A percentile compares a stretch with the other conserved stretches of the same genome.
phyloP scores from a whole-genome alignment of 441 rosid species.

The Viola pubescens region DNA sequence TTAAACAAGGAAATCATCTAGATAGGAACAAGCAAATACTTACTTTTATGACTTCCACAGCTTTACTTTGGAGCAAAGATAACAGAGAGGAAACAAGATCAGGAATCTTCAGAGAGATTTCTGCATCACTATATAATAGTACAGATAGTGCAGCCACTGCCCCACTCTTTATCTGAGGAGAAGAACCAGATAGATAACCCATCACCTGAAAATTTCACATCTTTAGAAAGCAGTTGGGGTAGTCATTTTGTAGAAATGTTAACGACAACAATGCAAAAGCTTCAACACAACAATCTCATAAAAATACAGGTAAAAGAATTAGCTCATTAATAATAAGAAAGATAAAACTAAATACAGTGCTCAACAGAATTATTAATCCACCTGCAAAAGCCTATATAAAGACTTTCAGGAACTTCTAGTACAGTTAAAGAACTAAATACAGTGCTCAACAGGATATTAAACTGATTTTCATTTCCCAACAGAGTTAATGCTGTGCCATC shows the following conservation, averaged over 20 bases:
- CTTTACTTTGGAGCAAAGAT: slow-evolving; percentile 73
- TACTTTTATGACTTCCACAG: slow-evolving; percentile 78
- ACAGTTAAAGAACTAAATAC: too few relatives aligned
- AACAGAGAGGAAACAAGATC: slow-evolving; percentile 66
- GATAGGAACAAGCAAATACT: slow-evolving; percentile 14
- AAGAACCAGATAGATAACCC: slow-evolving; percentile 86
- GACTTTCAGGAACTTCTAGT: too few relatives aligned
- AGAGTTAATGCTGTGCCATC: too few relatives aligned
- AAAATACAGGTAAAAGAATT: too few relatives aligned
- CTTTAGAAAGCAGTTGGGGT: slow-evolving; percentile 11
- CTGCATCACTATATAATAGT: slow-evolving; percentile 57
- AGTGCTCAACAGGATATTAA: too few relatives aligned
- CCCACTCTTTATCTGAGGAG: slow-evolving; percentile 90
- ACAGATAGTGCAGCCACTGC: slow-evolving; percentile 88
- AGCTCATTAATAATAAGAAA: too few relatives aligned
- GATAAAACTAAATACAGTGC: too few relatives aligned
- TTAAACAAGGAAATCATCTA: neutral
- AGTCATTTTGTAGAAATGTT: neutral
- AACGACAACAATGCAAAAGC: neutral
- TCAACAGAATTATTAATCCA: too few relatives aligned
- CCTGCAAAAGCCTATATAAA: too few relatives aligned
- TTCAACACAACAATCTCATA: too few relatives aligned
- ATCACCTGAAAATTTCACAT: slow-evolving; percentile 46
- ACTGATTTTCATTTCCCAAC: too few relatives aligned
- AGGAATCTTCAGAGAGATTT: slow-evolving; percentile 48